phyloP scores from a whole-genome alignment of 768 basidiomycete genomes.

The Pluteus cervinus region DNA sequence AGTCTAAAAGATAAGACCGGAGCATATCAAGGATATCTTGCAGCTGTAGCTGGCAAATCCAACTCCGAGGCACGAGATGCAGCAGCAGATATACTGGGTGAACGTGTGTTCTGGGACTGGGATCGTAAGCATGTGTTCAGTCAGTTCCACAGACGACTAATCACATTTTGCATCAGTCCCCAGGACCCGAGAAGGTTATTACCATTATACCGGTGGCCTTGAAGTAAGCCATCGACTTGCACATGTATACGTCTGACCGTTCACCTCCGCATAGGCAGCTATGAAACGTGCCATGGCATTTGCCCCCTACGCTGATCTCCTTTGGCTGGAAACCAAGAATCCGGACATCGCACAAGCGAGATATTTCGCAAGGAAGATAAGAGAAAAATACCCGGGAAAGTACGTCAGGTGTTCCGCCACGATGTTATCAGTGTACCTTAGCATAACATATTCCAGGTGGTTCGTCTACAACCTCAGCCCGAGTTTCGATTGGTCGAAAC shows the following conservation, averaged over 20 bases:
- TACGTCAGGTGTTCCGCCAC: slow-evolving; percentile 19
- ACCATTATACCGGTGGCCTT: slow-evolving; percentile 79
- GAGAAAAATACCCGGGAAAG: slow-evolving; percentile 70
- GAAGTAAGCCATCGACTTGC: slow-evolving; percentile 33
- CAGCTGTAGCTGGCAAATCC: slow-evolving; percentile 57
- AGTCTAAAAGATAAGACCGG: slow-evolving; percentile 45
- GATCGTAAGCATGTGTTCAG: slow-evolving; percentile 50
- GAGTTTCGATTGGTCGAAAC: slow-evolving; percentile 88
- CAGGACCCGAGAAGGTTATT: slow-evolving; percentile 86
- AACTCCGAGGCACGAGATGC: slow-evolving; percentile 65
- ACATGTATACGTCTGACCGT: slow-evolving; percentile 1
- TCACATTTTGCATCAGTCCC: slow-evolving; percentile 46
- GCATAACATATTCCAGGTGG: slow-evolving; percentile 39
- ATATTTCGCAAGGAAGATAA: slow-evolving; percentile 70
- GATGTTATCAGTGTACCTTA: not conserved
- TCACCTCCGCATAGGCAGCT: slow-evolving; percentile 46
- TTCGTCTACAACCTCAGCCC: slow-evolving; percentile 93
- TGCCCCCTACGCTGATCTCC: slow-evolving; percentile 81
- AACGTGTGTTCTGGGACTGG: slow-evolving; percentile 82
- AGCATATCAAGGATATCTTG: slow-evolving; percentile 53
- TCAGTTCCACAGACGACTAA: not conserved
- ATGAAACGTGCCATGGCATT: slow-evolving; percentile 75
- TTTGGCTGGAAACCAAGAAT: slow-evolving; percentile 93
- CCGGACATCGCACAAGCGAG: slow-evolving; percentile 78
- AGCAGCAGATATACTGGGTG: slow-evolving; percentile 70